A percentile compares a stretch with the other conserved stretches of the same genome.
These are phyloP conservation scores for Fusarium sarcochroum DNA, from an alignment of 2,329 filamentous ascomycete genomes.

Conservation along the genomic window DNA sequence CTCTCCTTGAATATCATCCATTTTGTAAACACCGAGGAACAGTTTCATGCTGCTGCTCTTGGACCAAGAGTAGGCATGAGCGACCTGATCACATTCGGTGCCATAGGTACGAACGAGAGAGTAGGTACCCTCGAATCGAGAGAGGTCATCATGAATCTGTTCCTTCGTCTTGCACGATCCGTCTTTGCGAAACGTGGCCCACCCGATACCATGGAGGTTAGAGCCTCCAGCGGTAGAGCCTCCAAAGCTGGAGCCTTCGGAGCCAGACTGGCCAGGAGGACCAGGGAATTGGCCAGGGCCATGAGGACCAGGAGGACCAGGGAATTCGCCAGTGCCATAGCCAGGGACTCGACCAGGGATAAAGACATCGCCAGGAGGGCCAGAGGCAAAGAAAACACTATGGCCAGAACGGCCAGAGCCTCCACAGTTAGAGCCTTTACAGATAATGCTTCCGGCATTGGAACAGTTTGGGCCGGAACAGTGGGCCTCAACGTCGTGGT, in stretches of 20 bases:
- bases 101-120: conserved; percentile 82
- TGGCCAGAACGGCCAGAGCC: not conserved
- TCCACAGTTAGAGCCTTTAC: not conserved
- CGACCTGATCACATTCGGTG: conserved; percentile 81
- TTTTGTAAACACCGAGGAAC: conserved; percentile 81
- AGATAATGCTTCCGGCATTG: too few species aligned
- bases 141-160: conserved; percentile 76
- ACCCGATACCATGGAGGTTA: conserved; percentile 60
- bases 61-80: conserved; percentile 73
- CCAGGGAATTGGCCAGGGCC: too few species aligned
- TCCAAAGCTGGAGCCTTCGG: not conserved
- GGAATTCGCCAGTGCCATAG: not conserved
- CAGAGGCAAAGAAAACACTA: too few species aligned
- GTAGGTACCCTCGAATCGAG: conserved; percentile 66
- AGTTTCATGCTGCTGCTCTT: conserved; percentile 76
- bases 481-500: too few species aligned
- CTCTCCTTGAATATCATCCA: conserved; percentile 68
- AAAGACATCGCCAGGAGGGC: too few species aligned
- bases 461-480: too few species aligned
- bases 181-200: conserved; percentile 65
- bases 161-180: conserved; percentile 75
- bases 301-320: too few species aligned
- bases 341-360: not conserved
- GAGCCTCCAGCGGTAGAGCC: conserved; percentile 15
- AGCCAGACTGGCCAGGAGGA: too few species aligned